phyloP scores from a whole-genome alignment of 768 basidiomycete species.

The Xerocomellus intermedius region DNA sequence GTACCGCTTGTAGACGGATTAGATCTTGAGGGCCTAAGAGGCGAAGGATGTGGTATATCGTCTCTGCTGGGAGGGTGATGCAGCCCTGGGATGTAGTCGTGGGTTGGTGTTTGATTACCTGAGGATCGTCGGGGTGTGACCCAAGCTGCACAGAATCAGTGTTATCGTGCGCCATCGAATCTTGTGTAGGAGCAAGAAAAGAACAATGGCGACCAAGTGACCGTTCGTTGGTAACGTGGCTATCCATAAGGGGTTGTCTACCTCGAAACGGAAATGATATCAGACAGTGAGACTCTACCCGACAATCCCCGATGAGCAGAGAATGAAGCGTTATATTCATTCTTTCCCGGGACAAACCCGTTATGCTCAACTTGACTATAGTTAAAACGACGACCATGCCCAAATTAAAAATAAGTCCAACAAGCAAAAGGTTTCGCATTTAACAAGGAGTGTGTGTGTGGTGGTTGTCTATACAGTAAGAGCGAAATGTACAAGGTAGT shows the following conservation, averaged over 20 bases:
- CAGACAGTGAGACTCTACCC: no score
- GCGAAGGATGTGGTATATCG: slow-evolving; percentile 10
- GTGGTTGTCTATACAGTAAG: slow-evolving; percentile 1
- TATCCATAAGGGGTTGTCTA: not conserved
- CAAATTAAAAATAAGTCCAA: not conserved
- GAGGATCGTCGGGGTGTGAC: not conserved
- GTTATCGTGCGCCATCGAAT: slow-evolving; percentile 11
- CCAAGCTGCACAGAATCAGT: not conserved
- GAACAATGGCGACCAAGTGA: not conserved
- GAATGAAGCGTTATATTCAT: no score
- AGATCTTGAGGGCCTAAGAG: slow-evolving; percentile 9
- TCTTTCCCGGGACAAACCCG: no score
- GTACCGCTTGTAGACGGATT: slow-evolving; percentile 14
- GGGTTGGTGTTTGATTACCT: not conserved
- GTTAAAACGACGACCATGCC: no score
- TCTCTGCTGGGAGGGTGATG: slow-evolving; percentile 17
- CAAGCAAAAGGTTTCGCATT: slow-evolving; percentile 8
- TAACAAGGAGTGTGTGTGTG: slow-evolving; percentile 11
- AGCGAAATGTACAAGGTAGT: not conserved
- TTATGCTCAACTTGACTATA: no score
- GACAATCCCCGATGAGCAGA: no score
- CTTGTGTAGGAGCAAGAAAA: not conserved
- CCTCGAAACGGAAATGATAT: not conserved
- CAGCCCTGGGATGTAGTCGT: not conserved
- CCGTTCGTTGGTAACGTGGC: not conserved